phyloP scores from a whole-genome alignment of 306 rosid genomes.

The Herpetospermum pedunculosum region DNA sequence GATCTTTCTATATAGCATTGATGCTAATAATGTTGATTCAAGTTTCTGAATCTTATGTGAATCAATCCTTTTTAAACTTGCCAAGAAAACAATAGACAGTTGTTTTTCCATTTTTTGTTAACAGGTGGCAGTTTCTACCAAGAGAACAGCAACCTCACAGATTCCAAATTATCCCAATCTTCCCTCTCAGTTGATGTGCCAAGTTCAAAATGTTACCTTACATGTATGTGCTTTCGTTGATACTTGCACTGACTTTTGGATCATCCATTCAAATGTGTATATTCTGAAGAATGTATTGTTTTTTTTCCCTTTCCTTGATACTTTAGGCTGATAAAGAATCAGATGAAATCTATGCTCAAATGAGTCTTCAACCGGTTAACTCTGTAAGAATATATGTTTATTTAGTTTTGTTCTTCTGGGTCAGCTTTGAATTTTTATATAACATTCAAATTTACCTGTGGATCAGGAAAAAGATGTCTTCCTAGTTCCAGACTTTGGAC shows the following conservation, averaged over 20 bases:
- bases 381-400: slow-evolving; percentile 43
- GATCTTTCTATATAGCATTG: neutral
- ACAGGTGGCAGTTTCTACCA: slow-evolving; percentile 93
- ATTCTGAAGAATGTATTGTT: neutral
- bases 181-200: slow-evolving; percentile 80
- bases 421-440: neutral
- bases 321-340: slow-evolving; percentile 88
- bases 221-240: slow-evolving; percentile 41
- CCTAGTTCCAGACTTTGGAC: slow-evolving; percentile 72
- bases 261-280: neutral
- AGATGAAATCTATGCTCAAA: slow-evolving; percentile 93
- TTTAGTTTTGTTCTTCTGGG: neutral
- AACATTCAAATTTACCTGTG: neutral
- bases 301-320: neutral
- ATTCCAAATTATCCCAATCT: slow-evolving; percentile 93
- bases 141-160: slow-evolving; percentile 79
- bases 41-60: neutral
- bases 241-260: neutral
- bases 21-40: neutral
- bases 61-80: neutral
- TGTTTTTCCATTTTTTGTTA: neutral
- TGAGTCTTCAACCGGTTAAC: slow-evolving; percentile 84
- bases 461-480: slow-evolving; percentile 81
- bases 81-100: neutral
- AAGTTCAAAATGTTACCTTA: slow-evolving; percentile 72